Evolutionary conservation across 1,139 yeast genomes (phyloP), one percentile per base, ranked within the genome.

Genomic region (Magnusiomyces suaveolens): DNA sequence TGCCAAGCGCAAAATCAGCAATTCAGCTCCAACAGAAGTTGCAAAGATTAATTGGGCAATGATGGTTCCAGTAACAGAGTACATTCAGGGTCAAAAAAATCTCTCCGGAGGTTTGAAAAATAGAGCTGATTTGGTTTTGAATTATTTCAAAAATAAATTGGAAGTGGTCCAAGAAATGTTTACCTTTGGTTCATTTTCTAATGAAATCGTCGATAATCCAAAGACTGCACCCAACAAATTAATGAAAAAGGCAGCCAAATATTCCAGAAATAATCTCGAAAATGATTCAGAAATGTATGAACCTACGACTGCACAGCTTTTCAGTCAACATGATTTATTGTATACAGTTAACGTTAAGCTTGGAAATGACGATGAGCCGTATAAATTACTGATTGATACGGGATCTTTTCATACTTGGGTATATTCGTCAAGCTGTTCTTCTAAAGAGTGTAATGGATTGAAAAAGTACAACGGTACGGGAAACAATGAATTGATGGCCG

Each of bases 331-430:
- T 8, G 44, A 41, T n/a, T 20, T 41, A 41, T 64, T 70, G 12
- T 68, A 68, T 56, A 66, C 58, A 48, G 53, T 68, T 39, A 59
- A 62, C 43, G 57, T 66, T 18, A 54, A 59, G 23, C 46, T 68
- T 18, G 72, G 71, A 25, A 25, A 20, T 21, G 33, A 48, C 21
- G 43, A 25, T 14, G 50, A 54, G 23, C n/a, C 48, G 1, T 81
- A 75, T 62, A 78, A 79, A 4, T 68, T 83, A 48, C 72, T 83
- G 20, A 69, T 83, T 29, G 88, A 83, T 64, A 82, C 88, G 0
- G 87, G 86, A 1, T 80, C 84, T 41, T 80, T 82, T 43, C 77
- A 81, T 57, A 66, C 82, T 1, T 83, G 88, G 88, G 74, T 83
- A 1, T 81, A 80, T 63, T 81, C 81, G 52, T 64, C 72, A 1